Evolutionary conservation across 805 yeast genomes (phyloP), one percentile per base, ranked within the genome.

Genomic region (Metschnikowia lunata): DNA sequence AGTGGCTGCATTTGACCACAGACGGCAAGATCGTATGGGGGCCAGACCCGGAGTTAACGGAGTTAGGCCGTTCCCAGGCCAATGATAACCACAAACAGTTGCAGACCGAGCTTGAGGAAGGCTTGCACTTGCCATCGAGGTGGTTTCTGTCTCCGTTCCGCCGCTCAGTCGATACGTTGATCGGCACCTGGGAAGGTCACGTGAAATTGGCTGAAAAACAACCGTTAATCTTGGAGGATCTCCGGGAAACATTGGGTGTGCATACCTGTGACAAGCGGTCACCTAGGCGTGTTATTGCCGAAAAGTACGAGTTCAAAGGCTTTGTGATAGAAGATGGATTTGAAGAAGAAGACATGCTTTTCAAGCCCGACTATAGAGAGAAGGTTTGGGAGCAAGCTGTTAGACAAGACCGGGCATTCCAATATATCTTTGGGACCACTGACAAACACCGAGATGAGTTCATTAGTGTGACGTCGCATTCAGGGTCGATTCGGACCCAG

Each of bases 141-240:
- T 73, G 71, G 63, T 75, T 62, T 49, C 61, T 65, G 9, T 75
- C 80, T n/a, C 81, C 82, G 1, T 72, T 77, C 46, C 63, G 72
- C n/a, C 62, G 82, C 40, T 70, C 80, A 5, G 59, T 69, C 29
- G 80, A 76, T 47, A 77, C 82, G 8, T 61, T 76, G 56, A 60
- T 67, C 8, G 52, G 63, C 47, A 74, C 81, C 6, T 77, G 80
- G 80, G 50, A 62, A 11, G 69, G 61, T 18, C 55, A 64, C 18
- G 58, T 53, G 32, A 56, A 52, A 41, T 42, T 51, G 34, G 28
- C 46, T 9, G 18, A 40, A 18, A 52, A 59, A 62, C 32, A 56
- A 40, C 78, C 79, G 1, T 50, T 64, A 28, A 67, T 76, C 50
- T 61, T 63, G 52, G 81, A 77, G 47, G 66, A 69, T 35, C 52